Conservation (phyloP, 257 asterid species). For the Mitragyna speciosa region DNA sequence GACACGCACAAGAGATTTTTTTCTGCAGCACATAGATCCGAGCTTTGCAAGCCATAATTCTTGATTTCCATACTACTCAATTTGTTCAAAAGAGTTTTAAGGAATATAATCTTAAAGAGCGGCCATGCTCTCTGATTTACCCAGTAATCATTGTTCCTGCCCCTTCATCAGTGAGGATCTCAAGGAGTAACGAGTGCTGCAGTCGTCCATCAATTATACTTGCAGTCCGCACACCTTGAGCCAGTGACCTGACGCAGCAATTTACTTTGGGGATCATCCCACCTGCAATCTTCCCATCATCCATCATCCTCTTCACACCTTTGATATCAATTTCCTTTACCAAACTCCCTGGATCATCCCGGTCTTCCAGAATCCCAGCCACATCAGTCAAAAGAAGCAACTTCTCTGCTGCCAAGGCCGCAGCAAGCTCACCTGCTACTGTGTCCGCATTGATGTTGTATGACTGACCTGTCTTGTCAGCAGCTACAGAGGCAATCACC, state of each 20-base stretch:
- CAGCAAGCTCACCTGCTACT: constrained; percentile 78
- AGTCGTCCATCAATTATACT: constrained; percentile 78
- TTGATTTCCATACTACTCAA: too few species aligned
- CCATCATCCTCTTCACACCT: constrained; percentile 74
- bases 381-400: constrained; percentile 69
- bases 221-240: constrained; percentile 77
- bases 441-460: constrained; percentile 82
- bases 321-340: constrained; percentile 70
- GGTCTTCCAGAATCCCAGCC: constrained; percentile 61
- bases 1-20: too few species aligned
- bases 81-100: too few species aligned
- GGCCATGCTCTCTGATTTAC: constrained; percentile 5
- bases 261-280: constrained; percentile 87
- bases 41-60: too few species aligned
- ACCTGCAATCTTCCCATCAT: constrained; percentile 61
- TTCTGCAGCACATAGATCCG: too few species aligned
- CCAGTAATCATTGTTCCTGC: constrained; percentile 88
- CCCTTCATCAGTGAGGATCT: constrained; percentile 77
- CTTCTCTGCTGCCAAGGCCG: constrained; percentile 74
- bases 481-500: constrained; percentile 79
- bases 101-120: not conserved
- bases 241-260: constrained; percentile 72
- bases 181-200: constrained; percentile 72
- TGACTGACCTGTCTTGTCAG: constrained; percentile 54
- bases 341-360: constrained; percentile 56